Base-by-base conservation (phyloP, 2,329 filamentous ascomycete species). In the Alternaria dauci region DNA sequence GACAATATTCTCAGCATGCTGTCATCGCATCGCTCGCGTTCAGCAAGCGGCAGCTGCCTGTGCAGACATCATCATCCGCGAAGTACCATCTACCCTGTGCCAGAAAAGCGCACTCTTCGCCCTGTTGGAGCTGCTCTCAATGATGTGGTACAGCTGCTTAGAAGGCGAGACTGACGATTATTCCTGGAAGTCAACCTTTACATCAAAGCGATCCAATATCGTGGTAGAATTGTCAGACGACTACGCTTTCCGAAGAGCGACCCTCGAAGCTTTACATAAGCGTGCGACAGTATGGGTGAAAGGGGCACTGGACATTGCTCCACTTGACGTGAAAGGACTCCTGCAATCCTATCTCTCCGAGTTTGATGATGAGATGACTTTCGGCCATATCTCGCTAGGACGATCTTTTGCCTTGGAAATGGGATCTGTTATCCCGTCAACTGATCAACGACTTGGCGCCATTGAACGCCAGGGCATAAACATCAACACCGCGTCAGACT, bases 321-420 rank as follows among this genome's bases (percentile, higher is more conserved):
- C 95, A 6, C 83, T 97, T 25, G 94, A 99, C 78, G 89, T 98
- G 61, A 99, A 99, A 80, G 95, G 96, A 0, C 84, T 99, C 20
- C 84, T 99, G 43, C 95, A 97, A 80, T 98, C 95, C 0, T 98
- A 99, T 75, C 85, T 99, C 16, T 97, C 96, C 0, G 94, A 97
- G 69, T 97, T 94, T 69, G 91, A 96, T 62, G 94, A 98, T 67
- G 92, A 97, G 66, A 92, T 91, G 51, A 89, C 89, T 1, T 97
- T 96, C 73, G 95, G 94, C 0, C 93, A 97, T 76, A 89, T 98
- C 62, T 94, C 94, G 1, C 84, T 99, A 16, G 96, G 95, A 11
- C 87, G 96, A 60, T 98, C 95, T 1, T 97, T 99, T 77, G 95
- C 95, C 14, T 81, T 97, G 28, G 93, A 99, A 73, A 91, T 98